A percentile compares a stretch with the other conserved stretches of the same genome.
Conservation (phyloP, 2,329 filamentous ascomycete species). For the Aspergillus proliferans region DNA sequence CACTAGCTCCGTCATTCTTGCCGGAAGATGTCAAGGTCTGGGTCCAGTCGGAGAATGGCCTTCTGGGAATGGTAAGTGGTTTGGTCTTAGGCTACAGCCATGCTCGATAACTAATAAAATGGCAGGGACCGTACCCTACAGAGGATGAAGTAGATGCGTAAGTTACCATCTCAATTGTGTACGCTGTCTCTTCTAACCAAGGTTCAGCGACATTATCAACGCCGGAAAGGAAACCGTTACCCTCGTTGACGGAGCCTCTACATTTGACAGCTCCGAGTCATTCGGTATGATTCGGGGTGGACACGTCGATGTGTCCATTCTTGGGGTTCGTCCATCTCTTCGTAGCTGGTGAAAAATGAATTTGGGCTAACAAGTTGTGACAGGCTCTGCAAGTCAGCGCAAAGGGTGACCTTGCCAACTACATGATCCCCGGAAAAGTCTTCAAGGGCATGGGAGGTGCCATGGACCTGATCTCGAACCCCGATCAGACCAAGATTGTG, state of each 20-base stretch:
- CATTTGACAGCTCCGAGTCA: slow-evolving; percentile 73
- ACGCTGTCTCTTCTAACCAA: neutral
- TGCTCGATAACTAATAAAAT: neutral
- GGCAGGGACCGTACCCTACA: slow-evolving; percentile 64
- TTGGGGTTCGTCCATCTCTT: slow-evolving; percentile 48
- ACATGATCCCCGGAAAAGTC: slow-evolving; percentile 83
- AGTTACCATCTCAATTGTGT: slow-evolving; percentile 2
- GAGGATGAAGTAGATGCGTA: slow-evolving; percentile 62
- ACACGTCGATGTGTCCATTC: slow-evolving; percentile 75
- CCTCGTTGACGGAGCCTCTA: slow-evolving; percentile 66
- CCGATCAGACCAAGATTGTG: slow-evolving; percentile 65
- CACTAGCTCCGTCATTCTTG: slow-evolving; percentile 72
- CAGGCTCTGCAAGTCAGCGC: slow-evolving; percentile 70
- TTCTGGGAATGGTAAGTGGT: slow-evolving; percentile 59
- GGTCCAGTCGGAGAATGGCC: slow-evolving; percentile 81
- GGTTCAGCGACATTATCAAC: slow-evolving; percentile 64
- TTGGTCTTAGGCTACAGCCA: no score
- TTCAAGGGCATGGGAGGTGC: slow-evolving; percentile 81
- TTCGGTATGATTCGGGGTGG: slow-evolving; percentile 85
- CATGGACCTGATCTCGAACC: slow-evolving; percentile 68
- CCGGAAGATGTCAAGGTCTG: slow-evolving; percentile 65
- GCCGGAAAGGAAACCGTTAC: slow-evolving; percentile 85
- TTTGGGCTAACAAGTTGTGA: neutral
- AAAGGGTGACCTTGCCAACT: slow-evolving; percentile 75
- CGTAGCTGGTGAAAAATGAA: no score